phyloP scores from a whole-genome alignment of 2,329 filamentous ascomycete species.

The Neonectria faginata region DNA sequence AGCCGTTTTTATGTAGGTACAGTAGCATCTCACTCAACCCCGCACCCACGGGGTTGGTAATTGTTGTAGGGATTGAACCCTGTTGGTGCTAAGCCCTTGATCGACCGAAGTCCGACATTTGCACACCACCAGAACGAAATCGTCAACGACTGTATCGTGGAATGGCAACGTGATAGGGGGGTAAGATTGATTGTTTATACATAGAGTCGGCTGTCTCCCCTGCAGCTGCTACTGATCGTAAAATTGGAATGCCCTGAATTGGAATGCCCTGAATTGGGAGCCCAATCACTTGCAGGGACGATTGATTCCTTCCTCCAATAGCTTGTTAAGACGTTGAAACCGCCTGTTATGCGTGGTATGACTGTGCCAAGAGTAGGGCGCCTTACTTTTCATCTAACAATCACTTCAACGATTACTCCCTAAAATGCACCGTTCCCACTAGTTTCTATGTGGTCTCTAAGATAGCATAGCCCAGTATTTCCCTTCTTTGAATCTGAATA shows the following conservation, averaged over 20 bases:
- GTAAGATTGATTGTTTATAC: background rate
- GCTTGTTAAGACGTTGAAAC: background rate
- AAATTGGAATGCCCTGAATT: background rate
- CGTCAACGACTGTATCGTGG: background rate
- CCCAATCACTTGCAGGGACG: too few species aligned
- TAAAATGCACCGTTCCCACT: too few species aligned
- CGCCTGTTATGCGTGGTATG: too few species aligned
- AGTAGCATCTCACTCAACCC: background rate
- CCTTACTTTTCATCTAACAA: too few species aligned
- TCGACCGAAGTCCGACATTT: background rate
- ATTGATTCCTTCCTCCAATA: background rate
- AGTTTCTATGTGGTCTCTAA: too few species aligned
- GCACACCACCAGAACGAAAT: background rate
- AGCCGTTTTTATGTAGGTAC: background rate
- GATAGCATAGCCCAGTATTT: too few species aligned
- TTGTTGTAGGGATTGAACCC: background rate
- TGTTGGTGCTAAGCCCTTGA: background rate
- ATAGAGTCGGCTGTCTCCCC: background rate
- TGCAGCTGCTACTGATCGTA: background rate
- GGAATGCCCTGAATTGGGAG: background rate
- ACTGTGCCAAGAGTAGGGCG: too few species aligned
- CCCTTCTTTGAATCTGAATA: background rate
- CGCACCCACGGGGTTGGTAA: background rate
- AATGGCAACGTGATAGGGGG: background rate
- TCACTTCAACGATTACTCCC: too few species aligned